A percentile compares a stretch with the other conserved stretches of the same genome.
phyloP scores from a whole-genome alignment of 2,329 filamentous ascomycete genomes.

The Hypoxylon sp. region DNA sequence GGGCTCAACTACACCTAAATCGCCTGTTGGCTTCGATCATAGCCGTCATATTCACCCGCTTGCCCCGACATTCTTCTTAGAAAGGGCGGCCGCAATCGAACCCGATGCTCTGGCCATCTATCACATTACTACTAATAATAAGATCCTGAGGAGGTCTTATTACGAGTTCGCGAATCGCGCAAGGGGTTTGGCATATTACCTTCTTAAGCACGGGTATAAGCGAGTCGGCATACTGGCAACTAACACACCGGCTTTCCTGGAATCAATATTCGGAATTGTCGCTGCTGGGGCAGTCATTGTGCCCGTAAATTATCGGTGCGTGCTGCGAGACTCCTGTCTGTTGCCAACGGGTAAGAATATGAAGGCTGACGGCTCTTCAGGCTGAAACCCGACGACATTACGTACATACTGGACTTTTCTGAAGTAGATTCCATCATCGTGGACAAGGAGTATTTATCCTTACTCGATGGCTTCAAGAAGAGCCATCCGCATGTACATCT shows the following conservation, averaged over 20 bases:
- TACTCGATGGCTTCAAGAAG: slow-evolving; percentile 76
- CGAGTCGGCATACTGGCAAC: slow-evolving; percentile 88
- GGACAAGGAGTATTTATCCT: slow-evolving; percentile 80
- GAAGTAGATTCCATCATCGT: slow-evolving; percentile 90
- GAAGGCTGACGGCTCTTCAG: slow-evolving; percentile 32
- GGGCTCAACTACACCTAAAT: slow-evolving; percentile 51
- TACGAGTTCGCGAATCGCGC: slow-evolving; percentile 86
- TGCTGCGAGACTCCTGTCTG: background rate
- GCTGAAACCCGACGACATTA: slow-evolving; percentile 76
- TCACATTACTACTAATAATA: slow-evolving; percentile 83
- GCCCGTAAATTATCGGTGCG: slow-evolving; percentile 65
- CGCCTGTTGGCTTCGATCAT: slow-evolving; percentile 58
- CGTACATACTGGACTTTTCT: slow-evolving; percentile 89
- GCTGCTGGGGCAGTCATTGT: slow-evolving; percentile 85
- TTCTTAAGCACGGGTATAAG: slow-evolving; percentile 78
- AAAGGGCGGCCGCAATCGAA: slow-evolving; percentile 88
- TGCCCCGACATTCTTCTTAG: slow-evolving; percentile 88
- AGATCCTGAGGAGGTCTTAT: slow-evolving; percentile 81
- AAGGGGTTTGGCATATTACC: slow-evolving; percentile 86
- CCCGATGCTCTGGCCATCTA: slow-evolving; percentile 87
- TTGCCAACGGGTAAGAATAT: background rate
- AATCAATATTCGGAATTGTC: slow-evolving; percentile 87
- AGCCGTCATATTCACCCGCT: slow-evolving; percentile 78
- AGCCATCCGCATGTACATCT: slow-evolving; percentile 74
- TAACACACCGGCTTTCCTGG: slow-evolving; percentile 95